Evolutionary conservation across 441 rosid species (phyloP).

Genomic region (Rhodomyrtus psidioides): DNA sequence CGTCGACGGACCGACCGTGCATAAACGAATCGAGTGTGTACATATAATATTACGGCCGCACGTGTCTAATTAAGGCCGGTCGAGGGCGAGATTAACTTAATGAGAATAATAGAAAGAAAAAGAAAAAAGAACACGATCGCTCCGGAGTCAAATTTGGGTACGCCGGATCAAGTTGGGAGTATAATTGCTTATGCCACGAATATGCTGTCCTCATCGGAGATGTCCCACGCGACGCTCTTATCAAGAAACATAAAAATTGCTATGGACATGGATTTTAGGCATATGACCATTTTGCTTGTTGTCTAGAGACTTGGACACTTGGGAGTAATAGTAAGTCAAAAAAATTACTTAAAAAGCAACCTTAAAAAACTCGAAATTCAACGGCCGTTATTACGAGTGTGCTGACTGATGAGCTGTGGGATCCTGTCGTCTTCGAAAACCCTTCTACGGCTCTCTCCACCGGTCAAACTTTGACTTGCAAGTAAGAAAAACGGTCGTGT

Average conservation of each 20-base stretch:
- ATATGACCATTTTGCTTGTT: not conserved
- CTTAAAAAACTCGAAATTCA: not conserved
- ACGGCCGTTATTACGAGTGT: not conserved
- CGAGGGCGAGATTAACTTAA: accelerated
- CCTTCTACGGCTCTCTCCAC: not conserved
- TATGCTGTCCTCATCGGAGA: not conserved
- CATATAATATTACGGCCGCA: not conserved
- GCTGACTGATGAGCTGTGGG: not conserved
- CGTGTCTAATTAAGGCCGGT: not conserved
- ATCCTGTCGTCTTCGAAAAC: not conserved
- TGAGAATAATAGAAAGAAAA: not conserved
- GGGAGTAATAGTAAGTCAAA: not conserved
- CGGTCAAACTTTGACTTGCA: not conserved
- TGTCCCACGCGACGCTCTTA: not conserved
- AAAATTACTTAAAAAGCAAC: not conserved
- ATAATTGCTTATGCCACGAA: not conserved
- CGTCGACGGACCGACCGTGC: too few species aligned
- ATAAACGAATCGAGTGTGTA: not conserved
- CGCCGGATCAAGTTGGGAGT: not conserved
- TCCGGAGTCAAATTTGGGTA: not conserved
- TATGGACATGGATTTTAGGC: not conserved
- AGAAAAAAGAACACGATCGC: not conserved
- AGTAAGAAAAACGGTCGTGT: not conserved
- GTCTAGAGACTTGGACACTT: not conserved
- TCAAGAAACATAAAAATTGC: not conserved